A percentile compares a stretch with the other conserved stretches of the same genome.
Conservation (phyloP, 2,329 filamentous ascomycete genomes). For the Periconia sp. region DNA sequence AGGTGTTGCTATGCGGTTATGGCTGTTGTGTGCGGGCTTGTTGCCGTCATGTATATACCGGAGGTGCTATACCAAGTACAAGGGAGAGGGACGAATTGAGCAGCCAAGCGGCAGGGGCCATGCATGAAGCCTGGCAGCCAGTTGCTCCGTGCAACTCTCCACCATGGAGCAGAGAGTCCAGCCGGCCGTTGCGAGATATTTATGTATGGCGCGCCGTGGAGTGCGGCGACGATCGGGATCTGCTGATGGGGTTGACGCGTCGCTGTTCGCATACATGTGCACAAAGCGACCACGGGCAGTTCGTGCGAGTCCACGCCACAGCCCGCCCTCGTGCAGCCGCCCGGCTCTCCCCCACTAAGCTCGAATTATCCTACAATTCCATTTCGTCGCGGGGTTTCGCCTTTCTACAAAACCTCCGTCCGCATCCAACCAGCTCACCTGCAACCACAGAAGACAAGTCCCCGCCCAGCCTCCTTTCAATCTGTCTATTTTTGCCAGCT, state of each 20-base stretch:
- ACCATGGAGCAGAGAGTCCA: no score
- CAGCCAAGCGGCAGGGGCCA: constrained; percentile 36
- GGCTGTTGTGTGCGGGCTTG: constrained; percentile 2
- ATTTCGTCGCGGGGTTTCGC: constrained; percentile 7
- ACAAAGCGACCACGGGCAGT: no score
- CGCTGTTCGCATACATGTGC: no score
- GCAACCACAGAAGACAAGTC: constrained; percentile 2
- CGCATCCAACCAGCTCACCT: constrained; percentile 22
- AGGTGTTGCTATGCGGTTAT: constrained; percentile 4
- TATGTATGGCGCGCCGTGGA: neutral
- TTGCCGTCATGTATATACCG: constrained; percentile 11
- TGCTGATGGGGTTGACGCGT: no score
- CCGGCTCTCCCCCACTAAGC: no score
- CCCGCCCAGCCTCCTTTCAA: constrained; percentile 11
- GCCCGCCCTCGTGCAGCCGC: no score
- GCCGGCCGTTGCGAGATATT: neutral
- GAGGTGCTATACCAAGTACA: constrained; percentile 14
- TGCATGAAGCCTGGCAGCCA: constrained; percentile 6
- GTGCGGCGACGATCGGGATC: no score
- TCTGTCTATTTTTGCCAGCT: constrained; percentile 2
- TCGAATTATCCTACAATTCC: no score
- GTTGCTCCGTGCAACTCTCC: neutral
- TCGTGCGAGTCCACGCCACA: no score
- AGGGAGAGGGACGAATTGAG: constrained; percentile 10
- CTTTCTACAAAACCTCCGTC: constrained; percentile 18